phyloP scores from a whole-genome alignment of 1,139 yeast genomes.

The Kazachstania sp. region DNA sequence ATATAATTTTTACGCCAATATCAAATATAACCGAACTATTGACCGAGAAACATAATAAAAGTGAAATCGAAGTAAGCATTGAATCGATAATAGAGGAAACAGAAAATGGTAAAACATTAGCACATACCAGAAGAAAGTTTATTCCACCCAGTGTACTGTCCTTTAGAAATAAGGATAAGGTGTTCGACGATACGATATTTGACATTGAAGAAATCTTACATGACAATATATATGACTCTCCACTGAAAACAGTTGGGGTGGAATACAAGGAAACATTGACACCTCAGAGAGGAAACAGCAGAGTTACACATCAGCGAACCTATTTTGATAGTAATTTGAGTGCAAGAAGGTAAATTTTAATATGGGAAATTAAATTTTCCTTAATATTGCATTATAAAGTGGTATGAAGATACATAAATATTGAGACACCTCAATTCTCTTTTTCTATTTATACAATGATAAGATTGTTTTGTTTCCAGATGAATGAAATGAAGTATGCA shows the following conservation, averaged over 20 bases:
- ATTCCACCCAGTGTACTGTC: constrained; percentile 17
- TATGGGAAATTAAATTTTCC: too few relatives aligned
- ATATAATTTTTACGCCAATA: constrained; percentile 5
- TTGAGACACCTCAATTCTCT: too few relatives aligned
- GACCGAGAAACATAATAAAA: not conserved
- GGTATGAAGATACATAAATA: too few relatives aligned
- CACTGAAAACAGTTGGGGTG: not conserved
- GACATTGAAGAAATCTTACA: constrained; percentile 12
- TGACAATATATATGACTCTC: constrained; percentile 3
- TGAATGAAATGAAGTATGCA: too few relatives aligned
- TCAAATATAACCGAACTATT: constrained; percentile 1
- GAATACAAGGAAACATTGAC: not conserved
- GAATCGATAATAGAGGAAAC: constrained; percentile 11
- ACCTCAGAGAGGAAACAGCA: not conserved
- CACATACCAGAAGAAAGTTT: constrained; percentile 1
- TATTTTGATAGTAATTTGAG: not conserved
- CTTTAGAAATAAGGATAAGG: constrained; percentile 12
- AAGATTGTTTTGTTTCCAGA: not conserved
- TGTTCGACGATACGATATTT: constrained; percentile 16
- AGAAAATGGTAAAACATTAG: not conserved
- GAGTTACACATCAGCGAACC: not conserved
- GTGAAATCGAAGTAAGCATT: constrained; percentile 10
- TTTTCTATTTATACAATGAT: not conserved
- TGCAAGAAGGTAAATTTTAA: too few relatives aligned
- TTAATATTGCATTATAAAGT: too few relatives aligned